Percentiles rank a stretch among this genome's conserved stretches.
phyloP scores from a whole-genome alignment of 768 basidiomycete genomes.

The Leccinum imitatum region DNA sequence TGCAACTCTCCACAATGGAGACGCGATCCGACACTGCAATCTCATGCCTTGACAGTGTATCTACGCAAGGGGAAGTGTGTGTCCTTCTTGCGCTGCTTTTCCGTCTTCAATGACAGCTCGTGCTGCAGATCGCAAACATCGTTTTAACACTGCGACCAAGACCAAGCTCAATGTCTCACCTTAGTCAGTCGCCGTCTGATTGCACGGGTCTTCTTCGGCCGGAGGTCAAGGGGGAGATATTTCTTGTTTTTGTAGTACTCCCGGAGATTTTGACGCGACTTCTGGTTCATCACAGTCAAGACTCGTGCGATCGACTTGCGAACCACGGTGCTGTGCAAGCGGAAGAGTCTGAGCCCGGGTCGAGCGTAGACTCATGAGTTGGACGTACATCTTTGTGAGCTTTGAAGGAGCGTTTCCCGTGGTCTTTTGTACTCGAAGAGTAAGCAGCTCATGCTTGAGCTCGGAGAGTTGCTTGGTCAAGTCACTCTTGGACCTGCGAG shows the following conservation, averaged over 20 bases:
- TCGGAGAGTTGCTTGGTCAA: slow-evolving; percentile 91
- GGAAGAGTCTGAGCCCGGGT: not conserved
- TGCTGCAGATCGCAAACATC: slow-evolving; percentile 46
- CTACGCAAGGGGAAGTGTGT: slow-evolving; percentile 91
- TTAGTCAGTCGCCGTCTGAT: slow-evolving; percentile 94
- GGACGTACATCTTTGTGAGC: slow-evolving; percentile 92
- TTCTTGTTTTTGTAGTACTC: slow-evolving; percentile 99
- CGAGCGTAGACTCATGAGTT: not conserved
- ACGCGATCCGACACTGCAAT: slow-evolving; percentile 22
- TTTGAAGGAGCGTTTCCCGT: slow-evolving; percentile 94
- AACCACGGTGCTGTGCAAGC: slow-evolving; percentile 74
- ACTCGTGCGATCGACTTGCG: slow-evolving; percentile 99
- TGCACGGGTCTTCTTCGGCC: slow-evolving; percentile 96
- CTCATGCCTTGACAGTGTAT: slow-evolving; percentile 93
- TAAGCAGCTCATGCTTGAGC: slow-evolving; percentile 92
- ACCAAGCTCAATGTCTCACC: slow-evolving; percentile 44
- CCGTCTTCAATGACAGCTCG: slow-evolving; percentile 82
- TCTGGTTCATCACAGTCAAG: slow-evolving; percentile 97
- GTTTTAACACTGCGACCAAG: slow-evolving; percentile 2
- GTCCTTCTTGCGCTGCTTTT: slow-evolving; percentile 93
- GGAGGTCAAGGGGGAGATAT: slow-evolving; percentile 95
- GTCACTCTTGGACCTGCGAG: slow-evolving; percentile 88
- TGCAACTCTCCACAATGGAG: slow-evolving; percentile 18
- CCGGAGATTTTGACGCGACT: slow-evolving; percentile 93
- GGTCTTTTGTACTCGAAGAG: slow-evolving; percentile 96